Base-by-base conservation (phyloP, 2,329 filamentous ascomycete genomes). In the Colletotrichum sp. region DNA sequence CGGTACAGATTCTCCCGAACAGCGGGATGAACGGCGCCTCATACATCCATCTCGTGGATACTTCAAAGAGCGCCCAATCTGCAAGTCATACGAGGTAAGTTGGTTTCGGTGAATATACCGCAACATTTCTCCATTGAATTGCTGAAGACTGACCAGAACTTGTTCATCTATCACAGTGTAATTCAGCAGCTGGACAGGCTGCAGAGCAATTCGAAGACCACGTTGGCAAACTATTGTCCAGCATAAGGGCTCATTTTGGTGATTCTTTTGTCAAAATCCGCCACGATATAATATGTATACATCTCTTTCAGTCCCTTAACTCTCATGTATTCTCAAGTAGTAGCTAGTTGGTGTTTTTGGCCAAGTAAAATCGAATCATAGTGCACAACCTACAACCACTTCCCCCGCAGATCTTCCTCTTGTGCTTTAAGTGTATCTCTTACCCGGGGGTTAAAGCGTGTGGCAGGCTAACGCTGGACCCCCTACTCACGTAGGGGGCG, bases 251-350 rank as follows among this genome's bases (percentile, higher is more conserved):
- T n/a, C 5, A 49, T 49, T 12, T 4, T 49, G n/a, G n/a, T n/a
- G n/a, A 1, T 0, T 49, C 1, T 49, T 12, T 49, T 1, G 6
- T n/a, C 39, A 4, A 12, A n/a, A 12, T 12, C 3, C 9, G 5
- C 9, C 18, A 12, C 9, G 1, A 2, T 0, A 3, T 49, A 49
- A n/a, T 49, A 49, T 49, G 5, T 12, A 3, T 0, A 12, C 3
- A n/a, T n/a, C 3, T 49, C 18, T n/a, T 49, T n/a, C 3, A 2
- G 5, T 49, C 9, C 0, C 9, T 12, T n/a, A 6, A n/a, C 9
- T 49, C 39, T 2, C 1, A 6, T 44, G 18, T 44, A 12, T n/a
- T 44, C 4, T n/a, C 9, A 12, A 49, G 18, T 49, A 12, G 3
- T 49, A 49, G 39, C 18, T 10, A 44, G 39, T 2, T 44, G 5